phyloP scores from a whole-genome alignment of 192 early-diverging fungal genomes.

The Coemansia sp. region DNA sequence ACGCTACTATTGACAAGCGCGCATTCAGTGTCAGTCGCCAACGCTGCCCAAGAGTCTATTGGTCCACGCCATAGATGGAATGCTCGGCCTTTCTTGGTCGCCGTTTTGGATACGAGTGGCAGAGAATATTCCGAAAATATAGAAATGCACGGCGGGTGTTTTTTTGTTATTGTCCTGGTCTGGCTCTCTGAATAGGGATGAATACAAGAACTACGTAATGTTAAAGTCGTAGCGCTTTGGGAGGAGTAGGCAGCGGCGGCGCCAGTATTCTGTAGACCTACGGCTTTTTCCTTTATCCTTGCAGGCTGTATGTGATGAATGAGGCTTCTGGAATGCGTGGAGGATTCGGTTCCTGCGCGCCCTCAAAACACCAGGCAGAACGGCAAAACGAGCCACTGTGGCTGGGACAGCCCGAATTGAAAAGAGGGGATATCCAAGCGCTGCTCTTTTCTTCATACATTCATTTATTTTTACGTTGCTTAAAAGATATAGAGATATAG shows the following conservation, averaged over 20 bases:
- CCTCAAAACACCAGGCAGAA: not conserved
- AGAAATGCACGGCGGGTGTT: not conserved
- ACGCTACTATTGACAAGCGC: not conserved
- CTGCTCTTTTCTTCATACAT: not conserved
- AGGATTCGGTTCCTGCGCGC: constrained; percentile 10
- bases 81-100: not conserved
- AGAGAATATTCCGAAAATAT: not conserved
- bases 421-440: not conserved
- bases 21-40: not conserved
- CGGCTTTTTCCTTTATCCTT: constrained; percentile 5
- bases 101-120: not conserved
- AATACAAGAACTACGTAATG: constrained; percentile 7
- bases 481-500: not conserved
- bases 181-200: not conserved
- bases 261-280: constrained; percentile 1
- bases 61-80: not conserved
- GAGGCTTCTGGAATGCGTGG: constrained; percentile 8
- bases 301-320: constrained; percentile 7
- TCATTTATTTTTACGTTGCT: not conserved
- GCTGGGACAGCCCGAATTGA: constrained; percentile 1
- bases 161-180: not conserved
- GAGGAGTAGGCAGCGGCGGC: not conserved
- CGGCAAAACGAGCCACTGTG: constrained; percentile 2
- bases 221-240: constrained; percentile 3
- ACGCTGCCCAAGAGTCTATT: not conserved